These are phyloP conservation scores for Emergomyces pasteurianus DNA, from an alignment of 2,329 filamentous ascomycete genomes.

Conservation along the genomic window DNA sequence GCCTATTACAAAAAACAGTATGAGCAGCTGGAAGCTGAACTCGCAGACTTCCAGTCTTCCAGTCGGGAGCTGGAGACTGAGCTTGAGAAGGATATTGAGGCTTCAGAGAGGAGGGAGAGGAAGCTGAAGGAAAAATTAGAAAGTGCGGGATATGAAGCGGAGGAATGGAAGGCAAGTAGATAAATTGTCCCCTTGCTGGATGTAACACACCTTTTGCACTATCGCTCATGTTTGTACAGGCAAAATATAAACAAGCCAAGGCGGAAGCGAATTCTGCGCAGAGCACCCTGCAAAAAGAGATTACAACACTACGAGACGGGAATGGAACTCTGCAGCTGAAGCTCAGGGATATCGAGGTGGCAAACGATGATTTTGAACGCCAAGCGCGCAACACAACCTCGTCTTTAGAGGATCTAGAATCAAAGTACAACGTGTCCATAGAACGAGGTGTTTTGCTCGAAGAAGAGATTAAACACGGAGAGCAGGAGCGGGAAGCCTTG, in stretches of 20 bases:
- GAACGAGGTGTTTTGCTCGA: slow-evolving; percentile 88
- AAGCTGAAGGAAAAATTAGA: slow-evolving; percentile 79
- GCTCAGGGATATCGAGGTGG: slow-evolving; percentile 89
- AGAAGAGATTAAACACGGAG: slow-evolving; percentile 81
- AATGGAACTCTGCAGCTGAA: slow-evolving; percentile 72
- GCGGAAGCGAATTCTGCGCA: slow-evolving; percentile 74
- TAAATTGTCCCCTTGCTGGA: neutral
- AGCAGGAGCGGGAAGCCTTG: slow-evolving; percentile 79
- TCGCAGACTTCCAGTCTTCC: slow-evolving; percentile 86
- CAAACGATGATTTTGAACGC: slow-evolving; percentile 95
- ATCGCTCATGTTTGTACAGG: slow-evolving; percentile 37
- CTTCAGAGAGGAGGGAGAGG: slow-evolving; percentile 85
- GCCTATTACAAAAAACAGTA: slow-evolving; percentile 95
- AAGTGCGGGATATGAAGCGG: slow-evolving; percentile 71
- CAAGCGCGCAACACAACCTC: slow-evolving; percentile 93
- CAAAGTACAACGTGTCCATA: slow-evolving; percentile 90
- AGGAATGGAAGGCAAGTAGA: slow-evolving; percentile 85
- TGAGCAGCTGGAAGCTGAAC: slow-evolving; percentile 78
- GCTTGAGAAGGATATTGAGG: slow-evolving; percentile 90
- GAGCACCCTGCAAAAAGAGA: slow-evolving; percentile 82
- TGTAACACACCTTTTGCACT: neutral
- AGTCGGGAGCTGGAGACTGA: slow-evolving; percentile 91
- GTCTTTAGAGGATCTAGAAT: slow-evolving; percentile 91
- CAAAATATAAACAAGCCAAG: slow-evolving; percentile 94
- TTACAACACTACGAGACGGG: slow-evolving; percentile 75